Base-by-base conservation (phyloP, 2,329 filamentous ascomycete genomes). In the Atkinsonella texensis region DNA sequence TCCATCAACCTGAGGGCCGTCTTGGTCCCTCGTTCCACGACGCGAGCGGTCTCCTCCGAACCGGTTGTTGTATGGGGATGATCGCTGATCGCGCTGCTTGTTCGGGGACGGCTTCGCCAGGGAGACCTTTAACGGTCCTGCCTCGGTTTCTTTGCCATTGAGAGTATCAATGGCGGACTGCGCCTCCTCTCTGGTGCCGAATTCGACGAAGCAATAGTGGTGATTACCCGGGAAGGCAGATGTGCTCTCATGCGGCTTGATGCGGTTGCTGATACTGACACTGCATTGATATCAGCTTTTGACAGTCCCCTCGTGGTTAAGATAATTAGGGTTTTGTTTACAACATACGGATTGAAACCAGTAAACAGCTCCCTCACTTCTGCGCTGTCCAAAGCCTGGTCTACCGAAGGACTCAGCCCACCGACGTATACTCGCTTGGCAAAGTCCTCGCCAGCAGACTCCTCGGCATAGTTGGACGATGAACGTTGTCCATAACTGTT, bases 201-300 rank as follows among this genome's bases (percentile, higher is more conserved):
- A 74, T 58, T 85, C 80, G n/a, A 85, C 77, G 53, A 84, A 85
- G 58, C 79, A 79, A 63, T 80, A 84, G 65, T 84, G 76, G 59
- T 80, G 73, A 55, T 79, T 74, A 32, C 77, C 79, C 0, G 71
- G 68, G 41, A 70, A 69, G n/a, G 68, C 63, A 28, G 68, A 69
- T 53, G 73, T 83, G 59, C 65, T 79, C 59, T 69, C 80, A 61
- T 72, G 81, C 55, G 74, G 79, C 46, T 74, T 83, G 70, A 77
- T 84, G 17, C 74, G 67, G 57, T 76, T 76, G 56, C 74, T 69
- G 46, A 76, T 69, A 7, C 46, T 54, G 12, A 54, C 54, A 8
- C 62, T 64, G 18, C 15, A 20, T 33, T 31, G 13, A 28, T 12
- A 4, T 33, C n/a, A 44, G 42, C 20, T n/a, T 42, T 12, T 12